A percentile compares a stretch with the other conserved stretches of the same genome.
These are phyloP conservation scores for Cyberlindnera meyerae DNA, from an alignment of 805 yeast genomes.

Conservation along the genomic window DNA sequence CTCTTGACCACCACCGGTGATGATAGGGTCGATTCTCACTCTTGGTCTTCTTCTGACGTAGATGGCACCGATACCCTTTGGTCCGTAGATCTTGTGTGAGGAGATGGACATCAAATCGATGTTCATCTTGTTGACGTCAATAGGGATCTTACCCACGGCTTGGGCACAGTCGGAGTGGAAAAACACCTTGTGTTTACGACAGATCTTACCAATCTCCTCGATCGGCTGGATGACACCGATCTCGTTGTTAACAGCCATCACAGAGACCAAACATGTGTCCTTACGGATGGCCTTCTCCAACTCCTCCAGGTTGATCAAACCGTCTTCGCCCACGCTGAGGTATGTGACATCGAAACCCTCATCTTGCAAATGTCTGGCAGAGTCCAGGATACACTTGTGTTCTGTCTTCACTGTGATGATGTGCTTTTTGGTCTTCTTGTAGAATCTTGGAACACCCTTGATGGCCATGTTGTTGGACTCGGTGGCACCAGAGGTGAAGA, in stretches of 20 bases:
- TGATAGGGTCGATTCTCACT: constrained; percentile 91
- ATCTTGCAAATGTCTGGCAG: constrained; percentile 90
- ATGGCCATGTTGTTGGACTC: constrained; percentile 93
- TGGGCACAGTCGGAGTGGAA: constrained; percentile 98
- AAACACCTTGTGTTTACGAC: constrained; percentile 82
- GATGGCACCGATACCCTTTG: constrained; percentile 95
- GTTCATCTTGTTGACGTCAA: constrained; percentile 90
- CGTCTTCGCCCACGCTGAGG: constrained; percentile 76
- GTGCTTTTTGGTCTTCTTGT: constrained; percentile 84
- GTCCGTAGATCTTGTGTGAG: constrained; percentile 96
- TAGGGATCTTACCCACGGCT: constrained; percentile 89
- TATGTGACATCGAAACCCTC: constrained; percentile 97
- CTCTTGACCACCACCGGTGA: constrained; percentile 98
- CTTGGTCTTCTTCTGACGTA: constrained; percentile 97
- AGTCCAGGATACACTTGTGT: constrained; percentile 97
- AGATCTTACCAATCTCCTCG: constrained; percentile 85
- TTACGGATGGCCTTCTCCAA: constrained; percentile 81
- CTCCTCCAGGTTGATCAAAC: constrained; percentile 72
- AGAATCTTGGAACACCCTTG: constrained; percentile 94
- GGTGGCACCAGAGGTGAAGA: constrained; percentile 97
- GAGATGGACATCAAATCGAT: constrained; percentile 91
- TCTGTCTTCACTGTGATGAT: constrained; percentile 95
- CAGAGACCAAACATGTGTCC: constrained; percentile 84
- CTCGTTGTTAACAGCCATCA: constrained; percentile 98
- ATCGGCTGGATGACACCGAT: constrained; percentile 97